phyloP scores from a whole-genome alignment of 805 yeast species.

The Jamesozyma piceae region DNA sequence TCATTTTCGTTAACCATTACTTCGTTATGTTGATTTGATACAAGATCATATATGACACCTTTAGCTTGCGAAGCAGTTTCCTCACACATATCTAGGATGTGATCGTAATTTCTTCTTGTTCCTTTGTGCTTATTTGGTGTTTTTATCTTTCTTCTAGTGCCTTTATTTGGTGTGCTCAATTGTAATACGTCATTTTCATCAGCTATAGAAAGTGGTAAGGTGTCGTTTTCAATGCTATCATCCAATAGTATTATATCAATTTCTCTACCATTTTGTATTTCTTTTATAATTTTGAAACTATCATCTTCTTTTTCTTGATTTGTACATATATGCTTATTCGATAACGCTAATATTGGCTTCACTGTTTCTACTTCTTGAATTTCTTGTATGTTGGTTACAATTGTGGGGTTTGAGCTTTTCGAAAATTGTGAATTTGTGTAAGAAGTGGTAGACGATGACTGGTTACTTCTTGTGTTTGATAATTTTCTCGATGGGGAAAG shows the following conservation, averaged over 20 bases:
- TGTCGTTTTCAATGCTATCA: slow-evolving; percentile 8
- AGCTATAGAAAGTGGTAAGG: no score
- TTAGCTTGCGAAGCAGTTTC: slow-evolving; percentile 23
- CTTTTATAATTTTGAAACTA: slow-evolving; percentile 9
- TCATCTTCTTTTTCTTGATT: neutral
- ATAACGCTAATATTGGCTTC: neutral
- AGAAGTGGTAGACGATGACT: slow-evolving; percentile 10
- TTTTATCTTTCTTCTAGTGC: neutral
- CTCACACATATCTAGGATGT: slow-evolving; percentile 23
- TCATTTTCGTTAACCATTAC: neutral
- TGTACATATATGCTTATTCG: neutral
- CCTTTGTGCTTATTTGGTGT: slow-evolving; percentile 2
- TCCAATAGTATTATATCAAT: slow-evolving; percentile 21
- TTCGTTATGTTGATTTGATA: slow-evolving; percentile 1
- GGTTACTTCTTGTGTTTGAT: slow-evolving; percentile 17
- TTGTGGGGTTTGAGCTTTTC: slow-evolving; percentile 13
- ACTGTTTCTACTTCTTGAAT: neutral
- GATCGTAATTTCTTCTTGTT: slow-evolving; percentile 8
- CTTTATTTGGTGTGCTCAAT: slow-evolving; percentile 7
- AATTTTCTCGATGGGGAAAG: slow-evolving; percentile 21
- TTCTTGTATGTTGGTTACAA: slow-evolving; percentile 8
- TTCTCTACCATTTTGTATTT: slow-evolving; percentile 14
- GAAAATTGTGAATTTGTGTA: slow-evolving; percentile 23
- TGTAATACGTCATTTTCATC: no score
- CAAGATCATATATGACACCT: slow-evolving; percentile 16